Conservation (phyloP, 805 yeast genomes). For the Candida sonorensis region DNA sequence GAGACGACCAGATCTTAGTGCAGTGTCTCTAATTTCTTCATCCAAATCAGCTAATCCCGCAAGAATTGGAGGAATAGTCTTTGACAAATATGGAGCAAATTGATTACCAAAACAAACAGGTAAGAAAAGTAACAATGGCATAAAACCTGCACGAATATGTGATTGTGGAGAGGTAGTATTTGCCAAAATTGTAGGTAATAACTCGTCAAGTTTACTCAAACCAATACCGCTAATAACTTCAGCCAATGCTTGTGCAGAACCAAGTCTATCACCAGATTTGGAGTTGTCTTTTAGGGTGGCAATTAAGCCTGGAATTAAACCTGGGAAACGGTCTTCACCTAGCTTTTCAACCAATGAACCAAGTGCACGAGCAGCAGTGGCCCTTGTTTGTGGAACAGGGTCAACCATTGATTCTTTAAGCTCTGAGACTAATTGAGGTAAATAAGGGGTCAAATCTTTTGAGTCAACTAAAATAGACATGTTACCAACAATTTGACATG, state of each 20-base stretch:
- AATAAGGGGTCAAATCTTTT: constrained; percentile 77
- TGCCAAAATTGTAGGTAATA: constrained; percentile 71
- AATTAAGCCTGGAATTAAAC: constrained; percentile 73
- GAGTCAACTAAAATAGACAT: constrained; percentile 95
- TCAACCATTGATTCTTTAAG: constrained; percentile 95
- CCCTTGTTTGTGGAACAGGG: constrained; percentile 95
- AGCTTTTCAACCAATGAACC: constrained; percentile 94
- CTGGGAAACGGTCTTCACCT: constrained; percentile 95
- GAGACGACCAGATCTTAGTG: constrained; percentile 87
- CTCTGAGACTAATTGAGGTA: constrained; percentile 69
- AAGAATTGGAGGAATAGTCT: constrained; percentile 86
- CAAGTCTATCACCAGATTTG: constrained; percentile 86
- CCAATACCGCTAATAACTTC: constrained; percentile 95
- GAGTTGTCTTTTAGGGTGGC: constrained; percentile 69
- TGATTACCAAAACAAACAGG: constrained; percentile 94
- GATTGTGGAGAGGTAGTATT: constrained; percentile 63
- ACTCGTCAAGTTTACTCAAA: constrained; percentile 75
- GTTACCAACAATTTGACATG: constrained; percentile 97
- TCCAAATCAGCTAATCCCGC: constrained; percentile 85
- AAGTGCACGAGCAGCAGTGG: constrained; percentile 94
- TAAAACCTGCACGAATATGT: constrained; percentile 82
- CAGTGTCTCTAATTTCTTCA: constrained; percentile 81
- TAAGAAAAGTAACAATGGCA: constrained; percentile 80
- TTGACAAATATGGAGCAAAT: constrained; percentile 80
- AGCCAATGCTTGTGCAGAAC: constrained; percentile 94